Base-by-base conservation (phyloP, 257 asterid species). In the Ehretia macrophylla region DNA sequence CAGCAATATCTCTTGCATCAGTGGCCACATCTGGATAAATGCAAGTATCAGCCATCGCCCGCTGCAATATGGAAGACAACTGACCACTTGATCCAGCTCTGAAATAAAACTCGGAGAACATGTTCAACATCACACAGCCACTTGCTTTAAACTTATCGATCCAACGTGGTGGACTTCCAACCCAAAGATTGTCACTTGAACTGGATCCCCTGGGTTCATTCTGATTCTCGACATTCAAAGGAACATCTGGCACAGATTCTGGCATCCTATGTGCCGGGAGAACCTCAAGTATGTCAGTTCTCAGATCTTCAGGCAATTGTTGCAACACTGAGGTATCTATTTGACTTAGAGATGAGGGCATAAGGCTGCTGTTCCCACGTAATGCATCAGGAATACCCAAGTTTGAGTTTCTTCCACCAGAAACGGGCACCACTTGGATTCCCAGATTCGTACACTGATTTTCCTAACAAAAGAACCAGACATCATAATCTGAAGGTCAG, bases 291-390 rank as follows among this genome's bases (percentile, higher is more conserved):
- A 92, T 79, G 81, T 86, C 96, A 32, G 64, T 73, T 78, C 77
- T 83, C 79, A 92, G 52, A 70, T 92, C 96, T 66, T 92, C 87
- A 55, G 99, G 99, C 62, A 92, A 71, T 71, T 86, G 81, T 64
- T 83, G 88, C 78, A 88, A 77, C 56, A 84, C 95, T 17, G 85
- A 74, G 73, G 69, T 53, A 78, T 92, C 99, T 60, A 92, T 80
- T 83, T 88, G 99, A 78, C 97, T 92, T 54, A 88, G 77, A 69
- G 97, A 92, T 62, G 83, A 72, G 59, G 97, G 99, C 93, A 88
- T 84, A 69, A 84, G 45, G 64, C 67, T 60, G 62, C 42, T 51
- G 46, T 45, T 64, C 55, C 54, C 79, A 27, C 75, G 69, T 68
- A 52, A 65, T 52, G 77, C 66, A 80, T 72, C 68, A 63, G 44